phyloP scores from a whole-genome alignment of 179 eudicot species.

The Vitellaria paradoxa region DNA sequence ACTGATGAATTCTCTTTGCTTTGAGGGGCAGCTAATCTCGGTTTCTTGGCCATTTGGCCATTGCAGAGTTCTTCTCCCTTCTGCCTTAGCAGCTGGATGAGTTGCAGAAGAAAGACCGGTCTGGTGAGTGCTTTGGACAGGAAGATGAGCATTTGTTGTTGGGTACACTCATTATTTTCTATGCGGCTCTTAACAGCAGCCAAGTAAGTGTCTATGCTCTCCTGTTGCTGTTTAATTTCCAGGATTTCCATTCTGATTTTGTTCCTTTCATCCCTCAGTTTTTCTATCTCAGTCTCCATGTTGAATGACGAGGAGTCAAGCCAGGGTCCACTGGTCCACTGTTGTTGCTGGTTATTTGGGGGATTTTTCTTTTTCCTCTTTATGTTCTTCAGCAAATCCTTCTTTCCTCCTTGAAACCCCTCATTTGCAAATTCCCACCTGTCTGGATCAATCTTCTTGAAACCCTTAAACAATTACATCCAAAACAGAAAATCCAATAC shows the following conservation, averaged over 20 bases:
- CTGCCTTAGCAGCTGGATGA: conserved; percentile 35
- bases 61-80: conserved; percentile 21
- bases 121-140: conserved; percentile 49
- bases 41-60: conserved; percentile 39
- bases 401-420: conserved; percentile 65
- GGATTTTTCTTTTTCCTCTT: conserved; percentile 47
- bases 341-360: conserved; percentile 12
- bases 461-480: conserved; percentile 35
- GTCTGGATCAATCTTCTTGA: conserved; percentile 68
- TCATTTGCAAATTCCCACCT: conserved; percentile 76
- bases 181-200: conserved; percentile 42
- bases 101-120: conserved; percentile 33
- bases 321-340: conserved; percentile 6
- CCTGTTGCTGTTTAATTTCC: conserved; percentile 45
- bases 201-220: conserved; percentile 32
- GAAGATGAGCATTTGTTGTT: conserved; percentile 37
- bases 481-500: not conserved
- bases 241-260: conserved; percentile 35
- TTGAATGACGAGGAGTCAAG: not conserved
- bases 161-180: conserved; percentile 38
- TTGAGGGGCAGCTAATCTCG: conserved; percentile 28
- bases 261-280: conserved; percentile 38
- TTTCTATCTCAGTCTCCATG: conserved; percentile 38
- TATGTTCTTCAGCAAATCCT: conserved; percentile 58
- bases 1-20: conserved; percentile 12